Percentiles rank a stretch among this genome's conserved stretches.
Evolutionary conservation across 805 yeast genomes (phyloP).

Genomic region (Schizosaccharomyces cryophilus): DNA sequence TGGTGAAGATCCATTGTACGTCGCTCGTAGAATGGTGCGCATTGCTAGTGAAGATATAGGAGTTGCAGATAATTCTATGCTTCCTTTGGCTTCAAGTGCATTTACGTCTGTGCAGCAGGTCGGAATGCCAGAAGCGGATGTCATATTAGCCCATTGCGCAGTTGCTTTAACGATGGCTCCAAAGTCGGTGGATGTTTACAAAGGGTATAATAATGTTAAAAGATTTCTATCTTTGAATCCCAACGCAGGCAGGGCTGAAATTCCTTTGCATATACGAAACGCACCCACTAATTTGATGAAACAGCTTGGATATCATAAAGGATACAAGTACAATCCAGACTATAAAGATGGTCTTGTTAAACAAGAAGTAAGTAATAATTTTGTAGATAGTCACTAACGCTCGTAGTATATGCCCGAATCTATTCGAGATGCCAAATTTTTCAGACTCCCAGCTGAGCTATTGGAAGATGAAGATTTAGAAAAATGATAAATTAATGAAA

Average conservation of each 20-base stretch:
- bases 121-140: slow-evolving; percentile 87
- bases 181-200: slow-evolving; percentile 66
- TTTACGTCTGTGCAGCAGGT: slow-evolving; percentile 70
- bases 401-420: not conserved
- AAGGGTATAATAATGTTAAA: slow-evolving; percentile 53
- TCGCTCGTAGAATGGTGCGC: slow-evolving; percentile 74
- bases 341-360: slow-evolving; percentile 43
- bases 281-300: slow-evolving; percentile 87
- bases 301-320: slow-evolving; percentile 62
- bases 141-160: slow-evolving; percentile 74
- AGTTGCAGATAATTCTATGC: slow-evolving; percentile 49
- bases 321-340: slow-evolving; percentile 74
- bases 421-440: not conserved
- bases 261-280: slow-evolving; percentile 53
- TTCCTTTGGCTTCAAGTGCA: slow-evolving; percentile 70
- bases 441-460: not conserved
- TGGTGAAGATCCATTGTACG: slow-evolving; percentile 80
- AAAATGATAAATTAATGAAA: not conserved
- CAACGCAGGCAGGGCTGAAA: slow-evolving; percentile 29
- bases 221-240: slow-evolving; percentile 32
- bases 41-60: slow-evolving; percentile 95
- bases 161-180: slow-evolving; percentile 68
- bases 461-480: not conserved
- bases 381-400: not conserved
- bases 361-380: slow-evolving; percentile 21